phyloP scores from a whole-genome alignment of 768 basidiomycete species.

The Russula olivacea region DNA sequence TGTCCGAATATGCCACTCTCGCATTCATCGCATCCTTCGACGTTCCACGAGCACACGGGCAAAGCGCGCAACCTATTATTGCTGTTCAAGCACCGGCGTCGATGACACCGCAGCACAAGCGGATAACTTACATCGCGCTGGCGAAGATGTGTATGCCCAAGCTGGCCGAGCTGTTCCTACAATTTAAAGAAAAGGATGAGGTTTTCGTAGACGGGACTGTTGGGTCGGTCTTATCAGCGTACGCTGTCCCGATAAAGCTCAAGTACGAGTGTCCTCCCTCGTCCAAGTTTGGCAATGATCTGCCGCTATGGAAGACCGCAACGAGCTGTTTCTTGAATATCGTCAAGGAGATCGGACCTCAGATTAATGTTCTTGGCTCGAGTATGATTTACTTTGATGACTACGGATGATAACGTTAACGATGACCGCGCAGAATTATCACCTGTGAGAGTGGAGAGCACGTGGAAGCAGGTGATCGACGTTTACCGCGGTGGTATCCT shows the following conservation, averaged over 20 bases:
- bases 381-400: conserved; percentile 32
- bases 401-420: not conserved
- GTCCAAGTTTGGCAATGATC: conserved; percentile 81
- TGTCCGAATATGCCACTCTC: conserved; percentile 82
- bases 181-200: conserved; percentile 51
- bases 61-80: conserved; percentile 11
- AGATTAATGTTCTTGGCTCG: conserved; percentile 45
- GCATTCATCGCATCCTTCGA: conserved; percentile 81
- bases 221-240: conserved; percentile 77
- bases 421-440: conserved; percentile 42
- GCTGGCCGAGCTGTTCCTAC: conserved; percentile 52
- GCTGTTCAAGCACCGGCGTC: conserved; percentile 24
- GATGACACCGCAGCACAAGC: conserved; percentile 46
- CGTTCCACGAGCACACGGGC: conserved; percentile 31
- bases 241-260: conserved; percentile 76
- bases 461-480: conserved; percentile 81
- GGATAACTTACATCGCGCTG: conserved; percentile 86
- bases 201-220: conserved; percentile 79
- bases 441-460: conserved; percentile 62
- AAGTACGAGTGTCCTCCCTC: conserved; percentile 93
- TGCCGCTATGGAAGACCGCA: conserved; percentile 73
- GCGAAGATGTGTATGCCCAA: conserved; percentile 74
- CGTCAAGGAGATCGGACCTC: conserved; percentile 46
- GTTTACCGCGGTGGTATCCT: conserved; percentile 77
- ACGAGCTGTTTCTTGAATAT: conserved; percentile 38